Evolutionary conservation across 352 stramenopile species (phyloP).

Genomic region (Thraustotheca clavata): DNA sequence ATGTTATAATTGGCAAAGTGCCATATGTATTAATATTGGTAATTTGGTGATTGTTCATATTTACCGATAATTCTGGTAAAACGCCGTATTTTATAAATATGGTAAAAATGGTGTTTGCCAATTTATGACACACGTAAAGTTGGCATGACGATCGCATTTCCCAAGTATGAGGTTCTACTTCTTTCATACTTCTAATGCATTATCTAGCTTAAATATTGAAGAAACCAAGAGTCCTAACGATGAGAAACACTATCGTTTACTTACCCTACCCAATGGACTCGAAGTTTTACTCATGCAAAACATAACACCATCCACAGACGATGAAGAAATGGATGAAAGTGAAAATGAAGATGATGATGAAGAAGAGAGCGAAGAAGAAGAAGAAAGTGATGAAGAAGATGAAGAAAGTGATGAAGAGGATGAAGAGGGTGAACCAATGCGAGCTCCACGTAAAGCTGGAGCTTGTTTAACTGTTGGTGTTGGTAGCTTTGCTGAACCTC

Average conservation of each 20-base stretch:
- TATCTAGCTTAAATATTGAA: too few species aligned
- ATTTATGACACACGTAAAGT: too few species aligned
- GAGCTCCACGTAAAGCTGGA: constrained; percentile 32
- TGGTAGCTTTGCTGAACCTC: constrained; percentile 63
- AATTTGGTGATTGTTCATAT: too few species aligned
- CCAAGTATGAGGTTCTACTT: too few species aligned
- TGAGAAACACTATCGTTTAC: constrained; percentile 77
- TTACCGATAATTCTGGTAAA: too few species aligned
- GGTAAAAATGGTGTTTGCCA: too few species aligned
- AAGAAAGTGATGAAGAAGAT: constrained; percentile 22
- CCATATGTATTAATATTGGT: too few species aligned
- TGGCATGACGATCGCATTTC: too few species aligned
- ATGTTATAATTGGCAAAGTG: too few species aligned
- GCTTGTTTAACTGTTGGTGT: constrained; percentile 62
- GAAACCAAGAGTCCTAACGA: constrained; percentile 63
- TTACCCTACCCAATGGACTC: constrained; percentile 69
- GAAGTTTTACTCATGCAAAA: constrained; percentile 64
- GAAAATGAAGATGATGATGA: constrained; percentile 28
- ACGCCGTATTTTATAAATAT: too few species aligned
- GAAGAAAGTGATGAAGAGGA: constrained; percentile 30
- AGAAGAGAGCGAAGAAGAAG: constrained; percentile 22
- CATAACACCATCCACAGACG: constrained; percentile 9
- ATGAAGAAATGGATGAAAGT: constrained; percentile 22
- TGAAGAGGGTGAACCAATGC: constrained; percentile 21
- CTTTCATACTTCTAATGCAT: too few species aligned